These are phyloP conservation scores for Saposhnikovia divaricata DNA, from an alignment of 129 eudicot genomes.

Conservation along the genomic window DNA sequence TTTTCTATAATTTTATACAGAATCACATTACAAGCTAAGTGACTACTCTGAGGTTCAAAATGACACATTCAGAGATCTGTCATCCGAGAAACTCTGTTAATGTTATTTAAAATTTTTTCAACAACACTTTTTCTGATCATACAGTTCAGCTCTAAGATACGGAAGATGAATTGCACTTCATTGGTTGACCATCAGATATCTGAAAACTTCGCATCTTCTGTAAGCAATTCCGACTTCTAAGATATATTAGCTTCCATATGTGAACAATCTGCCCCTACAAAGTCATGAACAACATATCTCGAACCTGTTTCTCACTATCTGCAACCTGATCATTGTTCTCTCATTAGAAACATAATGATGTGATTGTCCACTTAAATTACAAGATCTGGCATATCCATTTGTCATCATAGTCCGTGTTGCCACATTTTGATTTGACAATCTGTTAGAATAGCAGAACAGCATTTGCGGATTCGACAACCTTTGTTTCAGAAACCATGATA, in stretches of 20 bases:
- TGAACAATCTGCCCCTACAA: constrained; percentile 33
- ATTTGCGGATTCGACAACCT: no score
- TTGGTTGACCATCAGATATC: not conserved
- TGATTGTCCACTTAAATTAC: constrained; percentile 20
- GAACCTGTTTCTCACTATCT: constrained; percentile 15
- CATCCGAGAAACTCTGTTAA: constrained; percentile 12
- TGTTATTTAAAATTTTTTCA: not conserved
- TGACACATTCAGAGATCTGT: not conserved
- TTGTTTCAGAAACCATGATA: no score
- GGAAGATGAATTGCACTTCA: not conserved
- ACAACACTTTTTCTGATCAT: not conserved
- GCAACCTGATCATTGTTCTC: constrained; percentile 24
- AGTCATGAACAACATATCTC: constrained; percentile 21
- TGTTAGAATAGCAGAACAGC: no score
- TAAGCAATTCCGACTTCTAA: constrained; percentile 31
- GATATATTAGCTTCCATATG: constrained; percentile 17
- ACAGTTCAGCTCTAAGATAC: not conserved
- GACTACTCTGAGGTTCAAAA: not conserved
- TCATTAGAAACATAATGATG: constrained; percentile 26
- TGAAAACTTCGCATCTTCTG: constrained; percentile 33
- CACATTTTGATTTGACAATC: no score
- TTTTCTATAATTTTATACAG: not conserved
- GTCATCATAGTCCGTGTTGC: no score
- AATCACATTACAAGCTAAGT: not conserved
- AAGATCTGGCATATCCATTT: no score